Conservation (phyloP, 805 yeast species). For the Vanderwaltozyma yarrowii region DNA sequence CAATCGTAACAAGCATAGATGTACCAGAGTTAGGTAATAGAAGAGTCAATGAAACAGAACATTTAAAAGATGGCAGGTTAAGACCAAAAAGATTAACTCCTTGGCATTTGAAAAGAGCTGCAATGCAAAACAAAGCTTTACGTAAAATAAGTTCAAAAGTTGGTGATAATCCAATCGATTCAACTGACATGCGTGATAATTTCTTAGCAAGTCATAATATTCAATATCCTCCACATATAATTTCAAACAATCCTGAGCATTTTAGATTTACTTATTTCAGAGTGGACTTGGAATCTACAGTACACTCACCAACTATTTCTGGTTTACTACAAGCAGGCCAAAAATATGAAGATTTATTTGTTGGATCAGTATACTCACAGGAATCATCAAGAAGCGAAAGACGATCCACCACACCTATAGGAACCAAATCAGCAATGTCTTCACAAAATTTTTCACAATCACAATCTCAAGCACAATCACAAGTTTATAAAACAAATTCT, state of each 20-base stretch:
- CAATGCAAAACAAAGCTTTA: slow-evolving; percentile 1
- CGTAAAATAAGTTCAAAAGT: background rate
- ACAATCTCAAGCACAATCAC: slow-evolving; percentile 6
- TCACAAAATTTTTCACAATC: background rate
- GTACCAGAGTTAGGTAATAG: slow-evolving; percentile 33
- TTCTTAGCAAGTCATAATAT: slow-evolving; percentile 10
- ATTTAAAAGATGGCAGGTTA: slow-evolving; percentile 46
- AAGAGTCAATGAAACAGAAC: slow-evolving; percentile 46
- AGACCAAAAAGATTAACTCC: slow-evolving; percentile 71
- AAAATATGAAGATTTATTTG: slow-evolving; percentile 52
- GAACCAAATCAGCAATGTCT: background rate
- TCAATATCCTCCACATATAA: slow-evolving; percentile 36
- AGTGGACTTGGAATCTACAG: slow-evolving; percentile 79
- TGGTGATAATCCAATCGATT: background rate
- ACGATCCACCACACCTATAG: background rate
- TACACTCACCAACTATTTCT: slow-evolving; percentile 80
- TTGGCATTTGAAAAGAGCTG: slow-evolving; percentile 40
- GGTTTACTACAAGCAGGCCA: slow-evolving; percentile 62
- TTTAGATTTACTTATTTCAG: slow-evolving; percentile 87
- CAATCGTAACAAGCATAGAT: slow-evolving; percentile 36
- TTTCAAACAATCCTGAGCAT: slow-evolving; percentile 40
- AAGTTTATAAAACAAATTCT: slow-evolving; percentile 5
- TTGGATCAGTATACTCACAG: slow-evolving; percentile 20
- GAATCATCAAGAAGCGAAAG: slow-evolving; percentile 4
- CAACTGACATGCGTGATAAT: background rate